A percentile compares a stretch with the other conserved stretches of the same genome.
These are phyloP conservation scores for Protomyces gravidus DNA, from an alignment of 1,139 yeast genomes.

Conservation along the genomic window DNA sequence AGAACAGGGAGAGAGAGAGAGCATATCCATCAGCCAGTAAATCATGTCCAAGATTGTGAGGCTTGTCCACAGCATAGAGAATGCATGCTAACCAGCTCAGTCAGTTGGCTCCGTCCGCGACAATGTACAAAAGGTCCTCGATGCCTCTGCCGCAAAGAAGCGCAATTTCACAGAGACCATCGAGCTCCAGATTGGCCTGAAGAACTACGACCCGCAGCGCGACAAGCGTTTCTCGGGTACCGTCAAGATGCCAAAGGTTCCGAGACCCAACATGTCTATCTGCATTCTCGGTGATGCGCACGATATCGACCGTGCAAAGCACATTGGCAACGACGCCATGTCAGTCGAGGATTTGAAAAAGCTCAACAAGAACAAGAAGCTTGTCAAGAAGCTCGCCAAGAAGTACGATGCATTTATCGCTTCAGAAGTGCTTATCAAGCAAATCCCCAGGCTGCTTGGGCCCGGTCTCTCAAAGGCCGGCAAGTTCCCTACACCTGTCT, in stretches of 20 bases:
- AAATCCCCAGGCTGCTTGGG: conserved; percentile 99
- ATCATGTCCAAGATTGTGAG: not conserved
- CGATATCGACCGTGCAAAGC: conserved; percentile 99
- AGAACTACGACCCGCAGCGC: conserved; percentile 99
- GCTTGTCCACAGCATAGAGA: not conserved
- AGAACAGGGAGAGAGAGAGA: too few species aligned
- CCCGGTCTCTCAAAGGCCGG: conserved; percentile 99
- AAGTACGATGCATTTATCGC: conserved; percentile 99
- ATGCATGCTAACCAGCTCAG: not conserved
- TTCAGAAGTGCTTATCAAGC: conserved; percentile 98
- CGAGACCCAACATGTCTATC: conserved; percentile 99
- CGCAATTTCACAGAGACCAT: conserved; percentile 99
- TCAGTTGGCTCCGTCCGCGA: conserved; percentile 61
- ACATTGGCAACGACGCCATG: conserved; percentile 99
- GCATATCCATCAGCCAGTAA: too few species aligned
- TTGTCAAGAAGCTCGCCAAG: conserved; percentile 99
- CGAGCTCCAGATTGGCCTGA: conserved; percentile 98
- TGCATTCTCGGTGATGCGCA: conserved; percentile 99
- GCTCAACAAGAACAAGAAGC: conserved; percentile 99
- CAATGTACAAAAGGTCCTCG: conserved; percentile 87
- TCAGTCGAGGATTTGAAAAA: conserved; percentile 99
- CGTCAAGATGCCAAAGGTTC: conserved; percentile 96
- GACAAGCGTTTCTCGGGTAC: conserved; percentile 99
- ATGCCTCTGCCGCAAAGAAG: conserved; percentile 95
- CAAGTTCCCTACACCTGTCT: conserved; percentile 99